Conservation (phyloP, 1,284 basidiomycete genomes). For the Tilletia setariae region DNA sequence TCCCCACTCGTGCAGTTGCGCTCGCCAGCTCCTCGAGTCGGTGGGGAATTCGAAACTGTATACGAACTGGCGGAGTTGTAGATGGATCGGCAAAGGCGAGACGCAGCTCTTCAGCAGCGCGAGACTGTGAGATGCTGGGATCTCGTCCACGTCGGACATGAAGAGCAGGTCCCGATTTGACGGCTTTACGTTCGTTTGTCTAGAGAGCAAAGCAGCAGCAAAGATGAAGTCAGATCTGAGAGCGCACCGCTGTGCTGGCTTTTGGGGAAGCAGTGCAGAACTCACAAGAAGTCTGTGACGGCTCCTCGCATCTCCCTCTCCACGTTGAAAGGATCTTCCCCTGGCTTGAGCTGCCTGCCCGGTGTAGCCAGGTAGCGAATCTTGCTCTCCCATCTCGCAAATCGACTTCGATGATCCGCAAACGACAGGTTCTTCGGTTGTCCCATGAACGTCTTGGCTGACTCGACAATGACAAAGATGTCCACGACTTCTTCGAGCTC, state of each 20-base stretch:
- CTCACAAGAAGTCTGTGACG: slow-evolving; percentile 30
- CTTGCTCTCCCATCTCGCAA: slow-evolving; percentile 19
- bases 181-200: not conserved
- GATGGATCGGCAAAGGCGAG: slow-evolving; percentile 63
- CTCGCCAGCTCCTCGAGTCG: slow-evolving; percentile 60
- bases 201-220: not conserved
- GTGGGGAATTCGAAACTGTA: slow-evolving; percentile 66
- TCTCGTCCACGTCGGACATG: slow-evolving; percentile 70
- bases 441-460: slow-evolving; percentile 55
- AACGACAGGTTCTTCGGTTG: slow-evolving; percentile 24
- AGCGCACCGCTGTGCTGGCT: not conserved
- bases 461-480: slow-evolving; percentile 67
- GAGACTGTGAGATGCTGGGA: slow-evolving; percentile 64
- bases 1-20: slow-evolving; percentile 61
- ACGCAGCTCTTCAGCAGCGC: slow-evolving; percentile 64
- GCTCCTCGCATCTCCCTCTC: slow-evolving; percentile 55
- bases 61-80: slow-evolving; percentile 66
- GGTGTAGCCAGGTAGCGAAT: slow-evolving; percentile 21
- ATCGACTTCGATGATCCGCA: slow-evolving; percentile 14
- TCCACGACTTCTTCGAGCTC: slow-evolving; percentile 66
- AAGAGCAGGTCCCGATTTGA: slow-evolving; percentile 58
- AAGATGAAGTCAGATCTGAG: not conserved
- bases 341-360: slow-evolving; percentile 19
- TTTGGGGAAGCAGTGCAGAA: not conserved
- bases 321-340: slow-evolving; percentile 54